phyloP scores from a whole-genome alignment of 2,329 filamentous ascomycete genomes.

The Sarocladium kiliense region DNA sequence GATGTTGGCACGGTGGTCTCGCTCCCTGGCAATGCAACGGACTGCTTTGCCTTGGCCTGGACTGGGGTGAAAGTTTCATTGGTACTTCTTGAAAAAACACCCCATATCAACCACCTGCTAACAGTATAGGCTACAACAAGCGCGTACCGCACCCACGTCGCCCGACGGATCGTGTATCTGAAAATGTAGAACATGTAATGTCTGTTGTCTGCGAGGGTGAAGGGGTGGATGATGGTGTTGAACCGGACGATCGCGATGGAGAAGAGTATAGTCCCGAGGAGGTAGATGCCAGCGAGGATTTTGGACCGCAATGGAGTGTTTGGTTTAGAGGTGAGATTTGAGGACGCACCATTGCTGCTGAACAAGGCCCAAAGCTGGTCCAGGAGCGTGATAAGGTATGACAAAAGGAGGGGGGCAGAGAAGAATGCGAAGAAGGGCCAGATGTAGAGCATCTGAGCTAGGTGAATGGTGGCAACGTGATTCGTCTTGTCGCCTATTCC shows the following conservation, averaged over 20 bases:
- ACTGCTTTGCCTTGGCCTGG: not conserved
- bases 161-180: constrained; percentile 68
- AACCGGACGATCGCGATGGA: constrained; percentile 55
- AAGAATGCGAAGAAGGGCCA: constrained; percentile 90
- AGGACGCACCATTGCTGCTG: not conserved
- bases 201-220: constrained; percentile 91
- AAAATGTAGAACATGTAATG: constrained; percentile 99
- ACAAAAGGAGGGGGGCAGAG: constrained; percentile 70
- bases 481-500: constrained; percentile 81
- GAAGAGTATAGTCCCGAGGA: constrained; percentile 27
- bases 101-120: constrained; percentile 64
- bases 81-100: constrained; percentile 47
- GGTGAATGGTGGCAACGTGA: constrained; percentile 82
- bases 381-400: constrained; percentile 35
- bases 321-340: not conserved
- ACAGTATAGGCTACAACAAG: constrained; percentile 66
- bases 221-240: constrained; percentile 94
- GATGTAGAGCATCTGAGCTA: constrained; percentile 91
- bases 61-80: not conserved
- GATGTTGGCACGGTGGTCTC: constrained; percentile 35
- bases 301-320: not conserved
- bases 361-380: constrained; percentile 12
- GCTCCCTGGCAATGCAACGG: not conserved
- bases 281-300: constrained; percentile 30
- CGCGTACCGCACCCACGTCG: constrained; percentile 58